Base-by-base conservation (phyloP, 257 asterid genomes). In the Ehretia macrophylla region DNA sequence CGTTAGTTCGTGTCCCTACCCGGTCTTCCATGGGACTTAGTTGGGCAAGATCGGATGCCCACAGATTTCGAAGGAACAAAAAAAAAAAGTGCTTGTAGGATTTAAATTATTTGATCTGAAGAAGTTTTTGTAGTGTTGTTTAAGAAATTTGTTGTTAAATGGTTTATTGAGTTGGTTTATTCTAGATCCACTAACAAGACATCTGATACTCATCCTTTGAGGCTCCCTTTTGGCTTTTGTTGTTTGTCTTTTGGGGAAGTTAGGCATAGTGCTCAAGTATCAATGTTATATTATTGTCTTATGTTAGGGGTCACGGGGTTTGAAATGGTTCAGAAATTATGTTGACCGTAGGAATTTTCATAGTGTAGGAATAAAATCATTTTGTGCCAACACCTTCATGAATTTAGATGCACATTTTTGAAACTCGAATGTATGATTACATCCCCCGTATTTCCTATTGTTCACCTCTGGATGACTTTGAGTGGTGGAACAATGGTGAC, bases 301-400 rank as follows among this genome's bases (percentile, higher is more conserved):
- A 57, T 69, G 67, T 57, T 74, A 64, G 56, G 67, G 64, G 46
- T 20, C 56, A n/a, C n/a, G n/a, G 60, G 42, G 20, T 51, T 66
- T 76, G 75, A 77, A 80, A 76, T 69, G 80, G 75, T 79, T 81
- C 78, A 12, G 71, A 66, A 78, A 68, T 49, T 56, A 71, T 83
- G 80, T 75, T 85, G 69, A 14, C 75, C 63, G 21, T 69, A 12
- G 67, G 32, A 57, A 70, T 72, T 17, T 17, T 14, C 55, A 60
- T 16, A 52, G 5, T 20, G 11, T 45, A 39, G 44, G 51, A 38
- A 47, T 39, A 19, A 14, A 10, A 18, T 11, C 1, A 14, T 53
- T n/a, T 37, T 67, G 47, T 21, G 47, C 47, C 8, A 42, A 42
- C 11, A 42, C 47, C 47, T 10, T 27, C n/a, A n/a, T 27, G 35